Base-by-base conservation (phyloP, 192 early-diverging fungal genomes). In the Powellomyces hirtus region DNA sequence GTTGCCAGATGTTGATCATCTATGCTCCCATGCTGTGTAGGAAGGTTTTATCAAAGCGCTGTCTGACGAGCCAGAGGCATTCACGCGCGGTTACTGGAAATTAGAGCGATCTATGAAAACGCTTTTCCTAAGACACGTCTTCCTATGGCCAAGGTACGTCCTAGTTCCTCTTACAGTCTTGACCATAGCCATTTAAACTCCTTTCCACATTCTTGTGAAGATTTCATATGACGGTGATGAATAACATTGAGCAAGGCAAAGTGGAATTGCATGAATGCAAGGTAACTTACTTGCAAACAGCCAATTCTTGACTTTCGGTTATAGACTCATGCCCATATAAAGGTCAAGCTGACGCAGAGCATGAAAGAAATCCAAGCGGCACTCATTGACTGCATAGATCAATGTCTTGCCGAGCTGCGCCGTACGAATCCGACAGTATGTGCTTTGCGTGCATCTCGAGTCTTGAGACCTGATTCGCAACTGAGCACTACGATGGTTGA, bases 11-110 rank as follows among this genome's bases (percentile, higher is more conserved):
- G n/a, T n/a, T n/a, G n/a, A n/a, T n/a, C n/a, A n/a, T n/a, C n/a
- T n/a, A n/a, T n/a, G n/a, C n/a, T n/a, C n/a, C n/a, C n/a, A n/a
- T n/a, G n/a, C n/a, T n/a, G n/a, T n/a, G n/a, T n/a, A n/a, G n/a
- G 64, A 84, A 46, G 90, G 89, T 2, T 98, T 97, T 59, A 92
- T 98, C 73, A 95, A 96, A 70, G 97, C 94, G 0, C 90, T 98
- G 52, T 92, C 92, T 37, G 94, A 97, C 59, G 76, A 82, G 20
- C 93, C 96, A 8, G 91, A 94, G 59, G 59, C 84, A 0, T 91
- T 98, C 64, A 83, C 84, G 0, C 61, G 81, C 60, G 94, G 94
- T 26, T 90, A 96, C 65, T 87, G 90, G 52, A 94, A 94, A 24
- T 71, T 98, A 7, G 94, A 97, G 62, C 91, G 91, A 75, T 88